These are phyloP conservation scores for Cinnamomum chago DNA, from an alignment of 164 flowering plant genomes.

Conservation along the genomic window DNA sequence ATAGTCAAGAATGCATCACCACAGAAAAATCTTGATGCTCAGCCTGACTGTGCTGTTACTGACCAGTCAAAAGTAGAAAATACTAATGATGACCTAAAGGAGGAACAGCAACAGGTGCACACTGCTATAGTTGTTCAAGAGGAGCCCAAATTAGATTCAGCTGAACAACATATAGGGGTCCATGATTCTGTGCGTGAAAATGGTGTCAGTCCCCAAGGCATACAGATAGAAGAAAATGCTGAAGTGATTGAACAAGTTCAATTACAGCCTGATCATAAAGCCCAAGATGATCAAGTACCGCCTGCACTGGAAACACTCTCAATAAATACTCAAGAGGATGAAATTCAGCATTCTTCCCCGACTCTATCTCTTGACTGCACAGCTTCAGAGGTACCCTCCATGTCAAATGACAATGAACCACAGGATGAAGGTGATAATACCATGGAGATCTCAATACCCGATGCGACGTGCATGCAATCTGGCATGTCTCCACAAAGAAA, in stretches of 20 bases:
- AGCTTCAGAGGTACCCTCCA: slow-evolving; percentile 10
- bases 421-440: slow-evolving; percentile 3
- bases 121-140: slow-evolving; percentile 16
- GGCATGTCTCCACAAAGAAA: slow-evolving; percentile 16
- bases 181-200: slow-evolving; percentile 18
- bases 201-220: slow-evolving; percentile 14
- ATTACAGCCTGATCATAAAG: slow-evolving; percentile 18
- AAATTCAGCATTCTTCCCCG: slow-evolving; percentile 14
- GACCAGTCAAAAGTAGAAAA: slow-evolving; percentile 20
- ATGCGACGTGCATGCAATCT: slow-evolving; percentile 8
- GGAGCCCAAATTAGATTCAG: slow-evolving; percentile 15
- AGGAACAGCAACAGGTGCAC: slow-evolving; percentile 14
- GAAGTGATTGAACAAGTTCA: slow-evolving; percentile 17
- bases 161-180: slow-evolving; percentile 8
- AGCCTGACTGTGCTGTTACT: slow-evolving; percentile 14
- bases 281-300: slow-evolving; percentile 23
- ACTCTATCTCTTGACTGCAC: slow-evolving; percentile 18
- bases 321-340: slow-evolving; percentile 26
- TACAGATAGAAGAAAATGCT: slow-evolving; percentile 9
- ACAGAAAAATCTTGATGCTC: slow-evolving; percentile 22
- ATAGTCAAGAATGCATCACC: slow-evolving; percentile 15
- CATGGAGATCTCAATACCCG: slow-evolving; percentile 4
- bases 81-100: slow-evolving; percentile 11
- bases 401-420: slow-evolving; percentile 18
- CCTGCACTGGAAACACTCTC: slow-evolving; percentile 39